Base-by-base conservation (phyloP, 176 grass and related monocot genomes). In the Neostapfia colusana region DNA sequence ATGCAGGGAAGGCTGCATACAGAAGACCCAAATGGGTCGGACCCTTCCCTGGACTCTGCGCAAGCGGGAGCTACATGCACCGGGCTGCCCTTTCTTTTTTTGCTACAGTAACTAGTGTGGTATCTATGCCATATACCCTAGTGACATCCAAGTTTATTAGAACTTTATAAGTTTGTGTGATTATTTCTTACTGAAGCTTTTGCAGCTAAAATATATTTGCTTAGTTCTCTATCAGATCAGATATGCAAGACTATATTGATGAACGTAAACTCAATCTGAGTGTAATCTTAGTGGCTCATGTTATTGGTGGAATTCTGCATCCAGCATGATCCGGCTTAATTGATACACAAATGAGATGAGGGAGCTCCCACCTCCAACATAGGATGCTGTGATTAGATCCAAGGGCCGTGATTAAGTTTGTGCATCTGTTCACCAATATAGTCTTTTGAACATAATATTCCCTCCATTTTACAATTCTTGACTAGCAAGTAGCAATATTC, bases 161-260 rank as follows among this genome's bases (percentile, higher is more conserved):
- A n/a, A n/a, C n/a, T n/a, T n/a, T n/a, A n/a, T n/a, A 42, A 72
- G 39, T 14, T 69, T 40, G 0, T 54, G 10, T 10, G 10, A 51
- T 39, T 49, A 8, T 26, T 81, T 63, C 75, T 25, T 34, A 59
- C 58, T 45, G 2, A 73, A 46, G 6, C n/a, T 69, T 86, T 23
- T 37, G 0, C 25, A 55, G 27, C 20, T 55, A 36, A 81, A 56
- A 28, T 81, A 40, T 41, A 26, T 13, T 43, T 53, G 0, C 0
- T 43, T 14, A n/a, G 4, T 63, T 81, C 13, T 23, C 2, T 10
- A 26, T 3, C 2, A 49, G 14, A 49, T 49, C 46, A 55, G 51
- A 21, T 23, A 20, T 5, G 54, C 54, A 25, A 25, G 54, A 57
- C 23, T 21, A 57, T 25, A 23, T 57, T 56, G 21, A 57, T 25